These are phyloP conservation scores for Podospora tetraspora DNA, from an alignment of 495 filamentous ascomycete genomes.

Conservation along the genomic window DNA sequence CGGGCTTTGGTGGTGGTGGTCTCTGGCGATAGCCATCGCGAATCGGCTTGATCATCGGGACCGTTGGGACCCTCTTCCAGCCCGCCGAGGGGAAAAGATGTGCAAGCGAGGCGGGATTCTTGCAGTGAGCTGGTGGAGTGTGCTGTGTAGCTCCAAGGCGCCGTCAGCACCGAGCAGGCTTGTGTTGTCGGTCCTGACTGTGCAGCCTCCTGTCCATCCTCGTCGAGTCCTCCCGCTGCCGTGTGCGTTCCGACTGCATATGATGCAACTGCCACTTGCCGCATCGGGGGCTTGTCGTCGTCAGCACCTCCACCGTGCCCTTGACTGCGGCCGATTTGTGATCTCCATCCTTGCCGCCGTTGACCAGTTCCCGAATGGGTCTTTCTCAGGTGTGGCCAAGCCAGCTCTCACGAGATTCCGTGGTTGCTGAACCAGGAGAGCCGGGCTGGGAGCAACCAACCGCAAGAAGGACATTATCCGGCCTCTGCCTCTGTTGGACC, in stretches of 20 bases:
- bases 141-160: neutral
- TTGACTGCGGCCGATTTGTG: neutral
- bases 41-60: neutral
- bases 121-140: neutral
- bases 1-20: neutral
- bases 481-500: neutral
- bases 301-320: neutral
- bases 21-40: neutral
- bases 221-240: neutral
- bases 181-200: neutral
- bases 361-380: neutral
- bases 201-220: neutral
- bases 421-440: neutral
- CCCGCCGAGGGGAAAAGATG: neutral
- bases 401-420: neutral
- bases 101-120: neutral
- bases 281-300: neutral
- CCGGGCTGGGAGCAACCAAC: neutral
- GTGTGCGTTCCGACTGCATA: constrained; percentile 3
- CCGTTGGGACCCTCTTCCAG: neutral
- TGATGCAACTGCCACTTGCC: constrained; percentile 7
- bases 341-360: neutral
- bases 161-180: neutral
- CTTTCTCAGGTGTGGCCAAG: neutral
- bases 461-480: neutral